Evolutionary conservation across 306 rosid species (phyloP), one percentile per base, ranked within the genome.

Genomic region (Vachellia collinsii): DNA sequence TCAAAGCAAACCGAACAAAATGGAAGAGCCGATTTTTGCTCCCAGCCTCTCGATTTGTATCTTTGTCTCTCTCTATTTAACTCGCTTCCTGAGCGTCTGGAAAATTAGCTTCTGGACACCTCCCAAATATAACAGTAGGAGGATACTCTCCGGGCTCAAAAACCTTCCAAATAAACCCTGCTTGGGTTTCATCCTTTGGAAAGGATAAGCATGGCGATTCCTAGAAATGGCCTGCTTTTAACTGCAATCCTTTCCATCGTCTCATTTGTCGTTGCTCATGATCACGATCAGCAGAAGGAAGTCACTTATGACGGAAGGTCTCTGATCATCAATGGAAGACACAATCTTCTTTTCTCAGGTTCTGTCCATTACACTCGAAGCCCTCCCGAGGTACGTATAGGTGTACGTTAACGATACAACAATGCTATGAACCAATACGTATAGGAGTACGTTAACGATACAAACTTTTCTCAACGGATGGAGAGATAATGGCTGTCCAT

Each of bases 321-420:
- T 4, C 74, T 87, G 61, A 11, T 87, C 5, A 81, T 87, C 78
- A 29, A 75, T 79, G 99, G 99, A 17, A 89, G 50, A 76, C 78
- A 89, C 4, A 87, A 90, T 78, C 94, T 94, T 79, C 76, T 94
- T 11, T 88, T 85, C 83, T 94, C 99, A 0, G 99, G 97, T 36
- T 93, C 99, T 39, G 82, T 94, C 63, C 99, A 94, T 82, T 94
- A 94, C 85, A 58, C 99, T 0, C 89, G 97, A 41, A 91, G 97
- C 79, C 84, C 97, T 0, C 91, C 92, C 0, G 95, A 91, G 75
- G 75, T 70, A 22, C 16, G 67, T 61, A 56, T 4, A 8, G 8
- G 29, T 54, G 29, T 19, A 56, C 13, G 37, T 61, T 61, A 25
- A 25, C 67, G 8, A 54, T n/a, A 3, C 29, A 23, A 25, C 39